Conservation (phyloP, 75 land plant species). For the Pseudotsuga menziesii region DNA sequence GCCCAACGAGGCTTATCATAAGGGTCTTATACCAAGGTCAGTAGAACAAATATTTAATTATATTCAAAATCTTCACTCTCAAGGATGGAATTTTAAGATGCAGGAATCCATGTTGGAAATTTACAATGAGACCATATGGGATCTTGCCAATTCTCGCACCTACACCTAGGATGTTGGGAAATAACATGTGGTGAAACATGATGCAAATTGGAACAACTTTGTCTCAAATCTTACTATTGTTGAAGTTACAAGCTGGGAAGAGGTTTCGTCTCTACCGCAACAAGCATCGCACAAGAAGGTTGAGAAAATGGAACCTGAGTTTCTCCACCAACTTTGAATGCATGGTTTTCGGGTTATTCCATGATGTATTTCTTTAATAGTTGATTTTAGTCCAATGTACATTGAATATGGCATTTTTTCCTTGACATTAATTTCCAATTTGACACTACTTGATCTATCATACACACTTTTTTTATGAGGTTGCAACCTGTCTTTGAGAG, state of each 20-base stretch:
- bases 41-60: conserved; percentile 30
- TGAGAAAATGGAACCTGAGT: not conserved
- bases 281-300: conserved; percentile 25
- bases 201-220: conserved; percentile 19
- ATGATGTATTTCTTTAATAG: too few relatives aligned
- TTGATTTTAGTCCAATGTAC: too few relatives aligned
- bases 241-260: conserved; percentile 28
- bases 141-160: conserved; percentile 12
- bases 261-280: conserved; percentile 21
- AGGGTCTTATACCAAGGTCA: conserved; percentile 31
- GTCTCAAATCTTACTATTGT: conserved; percentile 28
- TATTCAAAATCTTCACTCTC: conserved; percentile 26
- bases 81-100: conserved; percentile 37
- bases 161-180: conserved; percentile 10
- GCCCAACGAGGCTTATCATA: conserved; percentile 17
- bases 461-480: too few relatives aligned
- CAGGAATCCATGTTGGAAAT: conserved; percentile 41
- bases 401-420: too few relatives aligned
- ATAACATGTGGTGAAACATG: conserved; percentile 22
- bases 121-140: conserved; percentile 32
- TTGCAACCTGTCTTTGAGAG: too few relatives aligned
- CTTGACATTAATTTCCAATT: too few relatives aligned
- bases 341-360: too few relatives aligned
- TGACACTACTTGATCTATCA: too few relatives aligned
- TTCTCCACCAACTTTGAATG: not conserved